Evolutionary conservation across 331 rosid genomes (phyloP).

Genomic region (Malus hybrid): DNA sequence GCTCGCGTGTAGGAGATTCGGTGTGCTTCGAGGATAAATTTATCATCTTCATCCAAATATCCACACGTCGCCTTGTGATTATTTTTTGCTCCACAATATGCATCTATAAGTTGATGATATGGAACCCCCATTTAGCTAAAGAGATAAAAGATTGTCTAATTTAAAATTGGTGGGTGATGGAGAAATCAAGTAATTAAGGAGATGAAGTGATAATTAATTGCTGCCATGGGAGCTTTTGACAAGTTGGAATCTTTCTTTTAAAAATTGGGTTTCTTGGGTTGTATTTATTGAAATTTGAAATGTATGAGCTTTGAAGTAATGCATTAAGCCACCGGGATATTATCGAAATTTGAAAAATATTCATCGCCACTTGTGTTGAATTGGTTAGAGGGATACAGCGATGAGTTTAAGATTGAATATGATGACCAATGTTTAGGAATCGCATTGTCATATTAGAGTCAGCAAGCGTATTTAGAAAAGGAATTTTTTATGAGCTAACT

Average conservation of each 20-base stretch:
- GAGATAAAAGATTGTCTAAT: background rate
- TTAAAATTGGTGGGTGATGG: background rate
- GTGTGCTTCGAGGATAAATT: too few relatives aligned
- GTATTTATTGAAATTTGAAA: background rate
- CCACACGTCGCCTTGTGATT: too few relatives aligned
- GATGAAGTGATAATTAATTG: background rate
- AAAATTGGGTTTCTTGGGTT: background rate
- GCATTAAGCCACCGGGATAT: background rate
- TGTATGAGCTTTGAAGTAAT: too few relatives aligned
- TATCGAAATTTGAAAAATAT: background rate
- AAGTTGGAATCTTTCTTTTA: background rate
- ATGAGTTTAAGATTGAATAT: background rate
- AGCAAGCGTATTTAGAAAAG: background rate
- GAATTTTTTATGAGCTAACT: too few relatives aligned
- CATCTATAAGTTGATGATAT: background rate
- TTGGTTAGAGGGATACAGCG: background rate
- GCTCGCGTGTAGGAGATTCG: too few relatives aligned
- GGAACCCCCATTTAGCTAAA: background rate
- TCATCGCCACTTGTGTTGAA: background rate
- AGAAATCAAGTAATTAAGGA: background rate
- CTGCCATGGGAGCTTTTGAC: background rate
- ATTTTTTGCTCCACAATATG: too few relatives aligned
- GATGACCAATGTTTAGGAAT: background rate
- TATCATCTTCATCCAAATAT: too few relatives aligned
- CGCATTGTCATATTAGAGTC: background rate